Conservation (phyloP, 2,329 filamentous ascomycete species). For the Beauveria caledonica region DNA sequence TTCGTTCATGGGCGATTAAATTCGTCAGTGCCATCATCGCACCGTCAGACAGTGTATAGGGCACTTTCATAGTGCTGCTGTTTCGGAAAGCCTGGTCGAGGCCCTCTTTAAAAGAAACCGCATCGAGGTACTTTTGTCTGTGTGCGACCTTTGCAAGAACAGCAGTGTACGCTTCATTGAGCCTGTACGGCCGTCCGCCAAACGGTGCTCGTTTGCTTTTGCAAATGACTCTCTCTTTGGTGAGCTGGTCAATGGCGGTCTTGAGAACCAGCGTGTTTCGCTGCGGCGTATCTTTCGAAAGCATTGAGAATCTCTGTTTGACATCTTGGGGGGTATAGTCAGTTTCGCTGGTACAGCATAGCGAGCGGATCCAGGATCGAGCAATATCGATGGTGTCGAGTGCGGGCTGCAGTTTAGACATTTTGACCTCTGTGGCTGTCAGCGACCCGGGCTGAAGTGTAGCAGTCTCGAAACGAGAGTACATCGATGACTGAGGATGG, state of each 20-base stretch:
- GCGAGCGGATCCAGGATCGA: slow-evolving; percentile 51
- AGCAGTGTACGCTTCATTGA: slow-evolving; percentile 51
- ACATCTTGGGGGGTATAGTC: slow-evolving; percentile 41
- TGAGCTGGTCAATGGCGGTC: slow-evolving; percentile 39
- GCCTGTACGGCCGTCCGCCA: slow-evolving; percentile 53
- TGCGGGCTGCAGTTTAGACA: not conserved
- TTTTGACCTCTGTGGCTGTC: slow-evolving; percentile 14
- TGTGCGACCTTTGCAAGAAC: slow-evolving; percentile 49
- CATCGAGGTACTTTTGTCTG: slow-evolving; percentile 47
- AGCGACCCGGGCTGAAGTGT: slow-evolving; percentile 40
- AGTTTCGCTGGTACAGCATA: slow-evolving; percentile 44
- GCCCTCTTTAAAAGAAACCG: slow-evolving; percentile 48
- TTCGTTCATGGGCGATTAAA: slow-evolving; percentile 49
- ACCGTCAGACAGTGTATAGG: slow-evolving; percentile 54
- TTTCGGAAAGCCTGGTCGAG: slow-evolving; percentile 49
- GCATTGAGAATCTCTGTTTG: slow-evolving; percentile 41
- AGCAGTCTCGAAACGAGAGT: slow-evolving; percentile 47
- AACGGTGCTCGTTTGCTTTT: slow-evolving; percentile 50
- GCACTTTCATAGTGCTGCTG: slow-evolving; percentile 35
- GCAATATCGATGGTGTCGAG: slow-evolving; percentile 33
- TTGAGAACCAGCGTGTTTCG: slow-evolving; percentile 38
- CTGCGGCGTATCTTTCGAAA: slow-evolving; percentile 33
- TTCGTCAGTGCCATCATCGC: slow-evolving; percentile 60
- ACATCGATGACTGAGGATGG: slow-evolving; percentile 43
- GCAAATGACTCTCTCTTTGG: slow-evolving; percentile 46